Conservation (phyloP, 2,329 filamentous ascomycete species). For the Cadophora malorum region DNA sequence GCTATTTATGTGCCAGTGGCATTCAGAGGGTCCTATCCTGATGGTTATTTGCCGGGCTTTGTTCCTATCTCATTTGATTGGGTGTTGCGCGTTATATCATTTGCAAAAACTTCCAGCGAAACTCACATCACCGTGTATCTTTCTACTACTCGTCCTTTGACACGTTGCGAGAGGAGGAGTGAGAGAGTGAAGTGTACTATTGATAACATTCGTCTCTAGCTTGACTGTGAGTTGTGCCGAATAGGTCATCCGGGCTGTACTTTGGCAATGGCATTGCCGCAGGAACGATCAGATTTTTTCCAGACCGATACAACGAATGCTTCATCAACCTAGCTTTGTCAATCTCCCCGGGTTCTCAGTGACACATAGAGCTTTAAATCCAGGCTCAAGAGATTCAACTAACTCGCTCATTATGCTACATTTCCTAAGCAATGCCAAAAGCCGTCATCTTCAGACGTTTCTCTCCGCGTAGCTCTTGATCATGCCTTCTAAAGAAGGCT, state of each 20-base stretch:
- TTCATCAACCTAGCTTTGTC: background rate
- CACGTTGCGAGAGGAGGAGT: background rate
- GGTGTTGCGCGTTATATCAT: too few species aligned
- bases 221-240: background rate
- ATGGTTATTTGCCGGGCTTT: too few species aligned
- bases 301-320: background rate
- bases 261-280: too few species aligned
- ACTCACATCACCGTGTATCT: too few species aligned
- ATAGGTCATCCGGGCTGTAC: background rate
- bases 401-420: background rate
- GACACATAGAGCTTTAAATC: background rate
- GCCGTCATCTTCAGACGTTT: slow-evolving; percentile 30
- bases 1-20: too few species aligned
- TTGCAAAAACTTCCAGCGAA: too few species aligned
- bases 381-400: background rate
- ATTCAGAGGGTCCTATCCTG: too few species aligned
- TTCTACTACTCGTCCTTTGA: background rate
- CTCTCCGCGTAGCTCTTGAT: slow-evolving; percentile 81
- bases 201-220: background rate
- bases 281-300: too few species aligned
- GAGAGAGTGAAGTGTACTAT: background rate
- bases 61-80: too few species aligned
- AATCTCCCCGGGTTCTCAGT: background rate
- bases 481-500: slow-evolving; percentile 79
- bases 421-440: background rate